A percentile compares a stretch with the other conserved stretches of the same genome.
These are phyloP conservation scores for Artemisia annua DNA, from an alignment of 129 eudicot genomes.

Conservation along the genomic window DNA sequence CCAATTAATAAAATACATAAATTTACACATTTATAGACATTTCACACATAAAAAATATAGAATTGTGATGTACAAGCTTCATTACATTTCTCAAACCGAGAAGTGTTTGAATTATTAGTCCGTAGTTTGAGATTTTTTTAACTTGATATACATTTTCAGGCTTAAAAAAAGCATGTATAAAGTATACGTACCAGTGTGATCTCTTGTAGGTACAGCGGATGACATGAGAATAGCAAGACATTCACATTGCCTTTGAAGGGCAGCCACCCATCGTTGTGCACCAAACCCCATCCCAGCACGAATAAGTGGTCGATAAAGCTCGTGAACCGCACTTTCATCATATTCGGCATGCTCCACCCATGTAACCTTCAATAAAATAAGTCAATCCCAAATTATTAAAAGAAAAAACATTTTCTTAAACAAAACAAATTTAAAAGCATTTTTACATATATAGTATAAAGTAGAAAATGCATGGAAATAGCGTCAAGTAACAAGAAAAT, in stretches of 20 bases:
- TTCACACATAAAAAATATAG: neutral
- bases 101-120: too few relatives aligned
- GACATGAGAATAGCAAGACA: conserved; percentile 97
- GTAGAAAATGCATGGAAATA: neutral
- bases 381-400: neutral
- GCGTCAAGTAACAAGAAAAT: neutral
- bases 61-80: neutral
- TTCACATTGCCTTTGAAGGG: conserved; percentile 93
- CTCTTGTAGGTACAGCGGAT: conserved; percentile 57
- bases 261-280: conserved; percentile 91
- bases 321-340: conserved; percentile 77
- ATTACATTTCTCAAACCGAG: neutral
- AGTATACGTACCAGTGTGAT: conserved; percentile 47
- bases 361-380: conserved; percentile 59
- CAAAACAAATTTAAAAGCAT: neutral
- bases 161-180: neutral
- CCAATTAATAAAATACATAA: neutral
- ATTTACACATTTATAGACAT: neutral
- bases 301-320: conserved; percentile 74
- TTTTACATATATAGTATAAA: neutral
- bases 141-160: too few relatives aligned
- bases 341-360: conserved; percentile 97
- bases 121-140: too few relatives aligned
- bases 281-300: conserved; percentile 96
- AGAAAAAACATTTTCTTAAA: neutral